Evolutionary conservation across 2,329 filamentous ascomycete genomes (phyloP).

Genomic region (Ophiostoma sp.): DNA sequence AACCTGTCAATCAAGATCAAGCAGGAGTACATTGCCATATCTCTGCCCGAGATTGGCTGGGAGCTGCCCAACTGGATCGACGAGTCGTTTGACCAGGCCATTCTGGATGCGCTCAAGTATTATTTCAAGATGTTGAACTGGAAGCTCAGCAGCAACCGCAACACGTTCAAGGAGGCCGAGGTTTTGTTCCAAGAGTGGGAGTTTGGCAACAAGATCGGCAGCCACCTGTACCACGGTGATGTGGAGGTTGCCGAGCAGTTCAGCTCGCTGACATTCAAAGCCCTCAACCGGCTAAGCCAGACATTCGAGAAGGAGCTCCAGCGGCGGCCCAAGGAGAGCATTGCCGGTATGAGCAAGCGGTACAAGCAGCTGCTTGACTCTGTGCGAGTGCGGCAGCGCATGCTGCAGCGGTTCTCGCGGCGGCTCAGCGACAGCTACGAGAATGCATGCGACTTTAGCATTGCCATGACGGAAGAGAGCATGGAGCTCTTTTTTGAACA

Average conservation of each 20-base stretch:
- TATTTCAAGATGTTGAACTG: constrained; percentile 99
- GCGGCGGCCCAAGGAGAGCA: constrained; percentile 74
- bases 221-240: constrained; percentile 86
- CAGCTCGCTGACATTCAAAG: constrained; percentile 87
- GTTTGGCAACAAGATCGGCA: constrained; percentile 89
- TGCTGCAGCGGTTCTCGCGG: constrained; percentile 90
- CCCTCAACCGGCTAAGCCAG: constrained; percentile 76
- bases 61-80: constrained; percentile 93
- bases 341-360: constrained; percentile 87
- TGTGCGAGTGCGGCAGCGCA: constrained; percentile 89
- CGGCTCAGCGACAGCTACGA: constrained; percentile 91
- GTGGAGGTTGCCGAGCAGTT: constrained; percentile 98
- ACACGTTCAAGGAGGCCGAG: constrained; percentile 98
- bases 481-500: constrained; percentile 75
- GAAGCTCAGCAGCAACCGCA: constrained; percentile 96
- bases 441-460: constrained; percentile 91
- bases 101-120: constrained; percentile 89
- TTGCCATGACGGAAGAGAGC: constrained; percentile 59
- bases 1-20: constrained; percentile 92
- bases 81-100: constrained; percentile 87
- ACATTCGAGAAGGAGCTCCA: constrained; percentile 92
- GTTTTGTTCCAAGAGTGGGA: constrained; percentile 97
- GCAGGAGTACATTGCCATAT: constrained; percentile 76
- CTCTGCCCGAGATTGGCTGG: constrained; percentile 85
- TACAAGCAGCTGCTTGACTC: constrained; percentile 96